phyloP scores from a whole-genome alignment of 2,329 filamentous ascomycete species.

The Colletotrichum viniferum region DNA sequence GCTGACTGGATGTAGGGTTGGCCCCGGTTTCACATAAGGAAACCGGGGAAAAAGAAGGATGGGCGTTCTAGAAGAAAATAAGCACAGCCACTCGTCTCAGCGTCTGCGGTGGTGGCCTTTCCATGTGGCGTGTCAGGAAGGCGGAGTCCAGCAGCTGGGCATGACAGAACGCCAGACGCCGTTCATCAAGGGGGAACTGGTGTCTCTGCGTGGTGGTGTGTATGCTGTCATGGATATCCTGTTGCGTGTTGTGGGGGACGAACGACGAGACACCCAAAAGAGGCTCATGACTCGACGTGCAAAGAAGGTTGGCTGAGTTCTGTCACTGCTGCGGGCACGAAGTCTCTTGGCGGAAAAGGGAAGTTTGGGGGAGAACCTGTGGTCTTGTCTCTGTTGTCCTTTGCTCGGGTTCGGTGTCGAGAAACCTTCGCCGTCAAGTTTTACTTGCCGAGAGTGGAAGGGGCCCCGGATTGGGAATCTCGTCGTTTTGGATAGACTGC shows the following conservation, averaged over 20 bases:
- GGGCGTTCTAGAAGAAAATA: background rate
- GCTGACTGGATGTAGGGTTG: background rate
- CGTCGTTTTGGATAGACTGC: background rate
- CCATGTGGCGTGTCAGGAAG: slow-evolving; percentile 1
- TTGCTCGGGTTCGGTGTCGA: background rate
- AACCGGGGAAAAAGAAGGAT: background rate
- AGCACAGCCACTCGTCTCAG: background rate
- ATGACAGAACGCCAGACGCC: background rate
- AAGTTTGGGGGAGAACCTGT: background rate
- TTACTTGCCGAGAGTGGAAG: background rate
- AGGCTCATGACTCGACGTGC: slow-evolving; percentile 3
- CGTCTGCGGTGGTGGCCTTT: background rate
- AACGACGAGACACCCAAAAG: background rate
- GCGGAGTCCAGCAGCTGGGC: background rate
- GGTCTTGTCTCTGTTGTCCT: background rate
- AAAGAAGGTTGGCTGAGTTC: background rate
- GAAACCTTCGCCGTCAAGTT: background rate
- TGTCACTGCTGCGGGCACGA: background rate
- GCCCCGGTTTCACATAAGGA: background rate
- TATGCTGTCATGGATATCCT: background rate
- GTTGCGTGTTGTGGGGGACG: background rate
- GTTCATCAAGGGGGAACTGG: background rate
- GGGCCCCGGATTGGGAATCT: background rate
- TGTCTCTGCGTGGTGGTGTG: background rate
- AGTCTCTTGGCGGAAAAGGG: background rate